Evolutionary conservation across 306 rosid species (phyloP).

Genomic region (Ormosia semicastrata): DNA sequence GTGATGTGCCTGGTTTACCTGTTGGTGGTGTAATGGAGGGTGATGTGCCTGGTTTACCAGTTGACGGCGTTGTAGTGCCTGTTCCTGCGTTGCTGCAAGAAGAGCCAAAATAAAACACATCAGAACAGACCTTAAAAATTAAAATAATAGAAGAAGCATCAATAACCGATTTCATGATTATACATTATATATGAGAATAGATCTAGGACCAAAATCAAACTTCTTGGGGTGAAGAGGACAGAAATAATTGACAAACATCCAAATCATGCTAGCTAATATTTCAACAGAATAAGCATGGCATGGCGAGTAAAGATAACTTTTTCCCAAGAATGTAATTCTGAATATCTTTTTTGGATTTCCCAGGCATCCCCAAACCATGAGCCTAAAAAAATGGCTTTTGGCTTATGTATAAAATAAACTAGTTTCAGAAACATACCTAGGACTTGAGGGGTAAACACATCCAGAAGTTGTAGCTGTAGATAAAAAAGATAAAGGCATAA

Average conservation of each 20-base stretch:
- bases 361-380: too few relatives aligned
- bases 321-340: background rate
- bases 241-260: background rate
- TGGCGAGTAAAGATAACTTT: background rate
- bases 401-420: background rate
- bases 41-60: too few relatives aligned
- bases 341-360: background rate
- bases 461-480: slow-evolving; percentile 57
- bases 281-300: background rate
- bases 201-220: background rate
- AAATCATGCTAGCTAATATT: slow-evolving; percentile 23
- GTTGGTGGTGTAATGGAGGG: slow-evolving; percentile 46
- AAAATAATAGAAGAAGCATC: background rate
- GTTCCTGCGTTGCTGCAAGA: too few relatives aligned
- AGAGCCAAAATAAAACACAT: background rate
- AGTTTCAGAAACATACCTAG: slow-evolving; percentile 54
- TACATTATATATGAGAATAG: background rate
- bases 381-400: background rate
- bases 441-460: slow-evolving; percentile 79
- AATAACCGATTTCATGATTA: background rate
- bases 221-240: background rate
- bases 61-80: too few relatives aligned
- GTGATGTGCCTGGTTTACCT: slow-evolving; percentile 22
- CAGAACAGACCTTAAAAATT: background rate
- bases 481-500: slow-evolving; percentile 9